Conservation (phyloP, 2,329 filamentous ascomycete genomes). For the Pyrenophora tritici-repentis region DNA sequence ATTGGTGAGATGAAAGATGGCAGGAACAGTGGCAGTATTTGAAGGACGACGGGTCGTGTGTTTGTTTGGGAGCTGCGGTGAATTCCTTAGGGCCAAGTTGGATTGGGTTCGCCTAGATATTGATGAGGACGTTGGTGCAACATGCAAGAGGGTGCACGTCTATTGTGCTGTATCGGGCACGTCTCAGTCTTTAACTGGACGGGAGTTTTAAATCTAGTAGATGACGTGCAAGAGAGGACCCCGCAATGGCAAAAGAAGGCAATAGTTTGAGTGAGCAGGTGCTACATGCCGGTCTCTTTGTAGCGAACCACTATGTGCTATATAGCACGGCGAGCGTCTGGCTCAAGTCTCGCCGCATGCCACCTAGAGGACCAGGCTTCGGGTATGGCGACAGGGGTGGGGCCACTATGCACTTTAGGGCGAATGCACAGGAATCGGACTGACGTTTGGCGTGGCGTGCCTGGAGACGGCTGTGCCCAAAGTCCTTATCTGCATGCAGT, state of each 20-base stretch:
- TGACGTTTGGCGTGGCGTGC: constrained; percentile 9
- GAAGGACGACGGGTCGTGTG: constrained; percentile 9
- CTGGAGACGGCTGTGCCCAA: constrained; percentile 13
- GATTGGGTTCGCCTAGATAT: constrained; percentile 34
- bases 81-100: constrained; percentile 27
- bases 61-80: constrained; percentile 32
- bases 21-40: constrained; percentile 15
- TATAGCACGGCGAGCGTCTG: constrained; percentile 6
- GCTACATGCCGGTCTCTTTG: constrained; percentile 1
- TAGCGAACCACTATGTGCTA: constrained; percentile 13
- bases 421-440: constrained; percentile 8
- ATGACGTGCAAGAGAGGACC: constrained; percentile 1
- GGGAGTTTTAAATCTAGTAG: constrained; percentile 2
- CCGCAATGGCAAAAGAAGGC: not conserved
- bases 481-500: constrained; percentile 13
- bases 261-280: not conserved
- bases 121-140: constrained; percentile 31
- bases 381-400: constrained; percentile 20
- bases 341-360: constrained; percentile 5
- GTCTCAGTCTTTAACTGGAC: constrained; percentile 3
- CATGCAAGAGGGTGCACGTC: constrained; percentile 17
- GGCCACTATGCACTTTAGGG: constrained; percentile 4
- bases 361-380: constrained; percentile 3
- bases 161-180: constrained; percentile 16
- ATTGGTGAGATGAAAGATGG: constrained; percentile 8